Percentiles rank a stretch among this genome's conserved stretches.
Conservation (phyloP, 192 early-diverging fungal genomes). For the Allomyces arbusculus region DNA sequence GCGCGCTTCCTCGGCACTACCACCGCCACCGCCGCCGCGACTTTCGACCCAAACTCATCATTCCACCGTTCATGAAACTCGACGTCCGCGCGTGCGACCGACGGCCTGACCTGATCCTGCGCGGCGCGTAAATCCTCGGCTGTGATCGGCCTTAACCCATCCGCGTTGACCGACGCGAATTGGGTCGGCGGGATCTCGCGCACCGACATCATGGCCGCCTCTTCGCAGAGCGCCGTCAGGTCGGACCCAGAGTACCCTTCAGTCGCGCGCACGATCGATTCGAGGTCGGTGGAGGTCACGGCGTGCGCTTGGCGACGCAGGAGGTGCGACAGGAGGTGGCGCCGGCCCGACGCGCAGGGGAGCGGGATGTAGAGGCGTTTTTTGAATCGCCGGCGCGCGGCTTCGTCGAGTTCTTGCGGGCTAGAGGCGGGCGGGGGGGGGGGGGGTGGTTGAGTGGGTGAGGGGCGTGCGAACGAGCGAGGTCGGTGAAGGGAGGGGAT, state of each 20-base stretch:
- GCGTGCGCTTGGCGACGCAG: slow-evolving; percentile 31
- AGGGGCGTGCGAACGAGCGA: too few species aligned
- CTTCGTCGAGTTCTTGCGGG: slow-evolving; percentile 85
- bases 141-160: slow-evolving; percentile 54
- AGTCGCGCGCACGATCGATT: slow-evolving; percentile 1
- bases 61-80: slow-evolving; percentile 56
- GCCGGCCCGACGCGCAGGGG: slow-evolving; percentile 50
- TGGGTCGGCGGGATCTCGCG: slow-evolving; percentile 29
- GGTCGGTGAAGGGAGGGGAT: neutral
- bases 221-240: slow-evolving; percentile 63
- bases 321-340: slow-evolving; percentile 37
- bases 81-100: slow-evolving; percentile 63
- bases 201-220: slow-evolving; percentile 53
- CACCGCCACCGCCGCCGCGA: neutral
- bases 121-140: slow-evolving; percentile 59
- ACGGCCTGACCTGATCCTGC: slow-evolving; percentile 59
- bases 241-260: slow-evolving; percentile 68
- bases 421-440: slow-evolving; percentile 4
- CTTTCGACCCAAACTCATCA: slow-evolving; percentile 36
- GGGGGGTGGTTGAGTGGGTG: too few species aligned
- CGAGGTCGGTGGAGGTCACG: slow-evolving; percentile 35
- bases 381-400: slow-evolving; percentile 53
- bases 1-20: too few species aligned
- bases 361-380: slow-evolving; percentile 67
- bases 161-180: slow-evolving; percentile 13